These are phyloP conservation scores for Fusarium paranaense DNA, from an alignment of 2,329 filamentous ascomycete species.

Conservation along the genomic window DNA sequence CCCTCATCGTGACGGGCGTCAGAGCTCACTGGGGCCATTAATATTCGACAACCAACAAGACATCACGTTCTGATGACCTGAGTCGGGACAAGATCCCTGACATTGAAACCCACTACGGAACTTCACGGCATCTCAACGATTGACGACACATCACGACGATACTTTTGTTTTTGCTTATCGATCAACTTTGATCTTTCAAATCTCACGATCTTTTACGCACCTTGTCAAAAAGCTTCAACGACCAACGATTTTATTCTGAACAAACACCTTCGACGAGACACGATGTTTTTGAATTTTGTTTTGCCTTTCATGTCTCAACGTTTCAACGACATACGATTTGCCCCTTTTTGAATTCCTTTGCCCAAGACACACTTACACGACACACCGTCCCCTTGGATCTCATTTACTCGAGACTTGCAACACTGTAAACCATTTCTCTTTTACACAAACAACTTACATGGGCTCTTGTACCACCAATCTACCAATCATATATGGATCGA, in stretches of 20 bases:
- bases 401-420: conserved; percentile 11
- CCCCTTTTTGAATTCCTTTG: background rate
- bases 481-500: conserved; percentile 13
- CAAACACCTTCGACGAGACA: conserved; percentile 35
- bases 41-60: conserved; percentile 27
- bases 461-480: conserved; percentile 29
- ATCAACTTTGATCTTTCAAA: conserved; percentile 27
- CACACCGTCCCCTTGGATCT: background rate
- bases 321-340: conserved; percentile 31
- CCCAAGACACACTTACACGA: background rate
- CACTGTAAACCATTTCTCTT: conserved; percentile 3
- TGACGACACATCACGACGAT: conserved; percentile 44
- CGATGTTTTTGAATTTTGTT: conserved; percentile 31
- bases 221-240: conserved; percentile 28
- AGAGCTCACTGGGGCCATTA: conserved; percentile 59
- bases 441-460: conserved; percentile 6
- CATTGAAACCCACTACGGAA: conserved; percentile 22
- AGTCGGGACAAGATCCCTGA: conserved; percentile 2
- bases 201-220: conserved; percentile 39
- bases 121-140: conserved; percentile 42
- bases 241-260: conserved; percentile 39
- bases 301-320: conserved; percentile 26
- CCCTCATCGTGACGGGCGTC: conserved; percentile 65
- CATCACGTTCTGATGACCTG: conserved; percentile 33
- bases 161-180: conserved; percentile 29